Conservation (phyloP, 164 flowering plant species). For the Cinnamomum micranthum region DNA sequence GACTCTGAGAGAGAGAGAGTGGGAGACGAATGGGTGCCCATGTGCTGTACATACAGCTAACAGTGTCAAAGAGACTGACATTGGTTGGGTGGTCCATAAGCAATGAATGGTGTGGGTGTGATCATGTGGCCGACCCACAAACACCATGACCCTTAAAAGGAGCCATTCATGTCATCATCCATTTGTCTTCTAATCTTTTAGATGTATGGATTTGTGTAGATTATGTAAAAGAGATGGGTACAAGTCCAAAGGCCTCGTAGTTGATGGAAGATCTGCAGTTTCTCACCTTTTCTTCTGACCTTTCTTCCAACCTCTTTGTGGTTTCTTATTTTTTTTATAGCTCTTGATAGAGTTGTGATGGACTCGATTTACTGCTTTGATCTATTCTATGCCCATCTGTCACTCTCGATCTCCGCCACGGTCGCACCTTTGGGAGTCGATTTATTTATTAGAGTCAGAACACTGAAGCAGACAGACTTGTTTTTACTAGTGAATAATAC, state of each 20-base stretch:
- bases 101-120: neutral
- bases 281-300: neutral
- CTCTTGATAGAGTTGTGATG: neutral
- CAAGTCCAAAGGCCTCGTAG: neutral
- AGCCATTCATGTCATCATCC: neutral
- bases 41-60: neutral
- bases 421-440: neutral
- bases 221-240: neutral
- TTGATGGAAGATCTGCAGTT: neutral
- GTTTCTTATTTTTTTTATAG: neutral
- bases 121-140: neutral
- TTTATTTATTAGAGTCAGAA: neutral
- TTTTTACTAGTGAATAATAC: too few species aligned
- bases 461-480: neutral
- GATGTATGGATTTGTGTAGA: neutral
- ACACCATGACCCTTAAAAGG: neutral
- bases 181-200: neutral
- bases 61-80: neutral
- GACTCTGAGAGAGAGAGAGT: neutral
- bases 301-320: neutral
- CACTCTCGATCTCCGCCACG: neutral
- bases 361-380: neutral
- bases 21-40: neutral
- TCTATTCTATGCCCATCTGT: neutral
- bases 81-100: neutral